Evolutionary conservation across 305 asterid genomes (phyloP), one percentile per base, ranked within the genome.

Genomic region (Ilex paraguariensis): DNA sequence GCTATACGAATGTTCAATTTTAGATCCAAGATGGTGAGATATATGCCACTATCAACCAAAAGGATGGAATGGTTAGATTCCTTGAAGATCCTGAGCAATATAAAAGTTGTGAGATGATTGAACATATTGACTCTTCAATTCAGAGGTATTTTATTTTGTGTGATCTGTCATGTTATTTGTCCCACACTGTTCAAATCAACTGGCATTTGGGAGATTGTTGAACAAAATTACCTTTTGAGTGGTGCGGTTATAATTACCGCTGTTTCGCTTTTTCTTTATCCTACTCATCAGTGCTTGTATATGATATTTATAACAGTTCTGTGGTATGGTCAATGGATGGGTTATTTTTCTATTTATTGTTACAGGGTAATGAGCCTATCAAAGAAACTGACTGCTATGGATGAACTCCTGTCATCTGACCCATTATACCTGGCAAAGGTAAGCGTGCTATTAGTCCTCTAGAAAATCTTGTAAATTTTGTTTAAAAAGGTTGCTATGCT

Each of bases 1-100:
- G 1, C 64, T 33, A 56, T 59, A 1, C 1, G 42, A 28, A 17
- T 58, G 28, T 66, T 36, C 40, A 14, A 57, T 56, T 64, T 40
- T 70, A 93, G 99, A 93, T 93, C 75, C 92, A 93, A 76, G 95
- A 79, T 71, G 97, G 99, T 15, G 96, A 93, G 56, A 93, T 93
- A 70, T 84, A 75, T 84, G 99, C 99, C 40, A 82, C 89, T 31
- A 93, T 93, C 67, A 93, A 93, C 82, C 97, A 93, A 83, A 93
- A 93, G 81, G 99, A 93, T 70, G 99, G 99, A 66, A 93, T 93
- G 99, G 99, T 93, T 74, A 84, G 99, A 75, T 93, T 93, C 81
- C 84, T 93, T 36, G 99, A 93, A 82, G 99, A 93, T 64, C 97
- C 97, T 3, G 99, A 93, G 77, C 96, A 90, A 64, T 90, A 93